Base-by-base conservation (phyloP, 331 rosid species). In the Cydonia oblonga region DNA sequence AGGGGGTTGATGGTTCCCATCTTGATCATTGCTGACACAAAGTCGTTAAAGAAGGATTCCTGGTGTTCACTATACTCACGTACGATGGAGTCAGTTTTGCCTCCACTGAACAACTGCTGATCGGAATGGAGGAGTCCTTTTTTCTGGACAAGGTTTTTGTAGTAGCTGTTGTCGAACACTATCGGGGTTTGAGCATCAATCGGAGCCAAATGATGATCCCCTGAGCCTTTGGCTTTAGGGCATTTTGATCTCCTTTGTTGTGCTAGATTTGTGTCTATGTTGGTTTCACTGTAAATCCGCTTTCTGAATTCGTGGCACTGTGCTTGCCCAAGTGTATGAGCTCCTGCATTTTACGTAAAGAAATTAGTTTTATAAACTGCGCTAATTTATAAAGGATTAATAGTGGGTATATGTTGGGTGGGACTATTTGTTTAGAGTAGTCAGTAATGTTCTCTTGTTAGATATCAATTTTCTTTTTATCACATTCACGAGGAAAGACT, bases 321-420 rank as follows among this genome's bases (percentile, higher is more conserved):
- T 30, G 75, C 78, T n/a, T 66, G 29, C 14, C 78, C 78, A 3
- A 67, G 64, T 2, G 78, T 72, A 65, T 78, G 82, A 30, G 64
- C 76, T 26, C 81, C 68, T 54, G 57, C 56, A 38, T 38, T 38
- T 35, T 9, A 38, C 44, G 14, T 38, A 38, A 10, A 38, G 14
- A 3, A 38, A 38, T 38, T 38, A 38, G 44, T 38, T 38, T 35
- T 35, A 35, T 35, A 35, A 8, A 35, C 40, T 35, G 40, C 11
- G 0, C 40, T 35, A 35, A 35, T 35, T 35, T 9, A 35, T 35
- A 35, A 35, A 35, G 35, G 35, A 32, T 35, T 35, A 35, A 35
- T 35, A 35, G 42, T 35, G 42, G 12, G 42, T 32, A 32, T 32
- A 7, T 2, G 35, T 32, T 32, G 35, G 35, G 35, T 32, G 35